A percentile compares a stretch with the other conserved stretches of the same genome.
Evolutionary conservation across 2,329 filamentous ascomycete species (phyloP).

Genomic region (Aspergillus hiratsukae): DNA sequence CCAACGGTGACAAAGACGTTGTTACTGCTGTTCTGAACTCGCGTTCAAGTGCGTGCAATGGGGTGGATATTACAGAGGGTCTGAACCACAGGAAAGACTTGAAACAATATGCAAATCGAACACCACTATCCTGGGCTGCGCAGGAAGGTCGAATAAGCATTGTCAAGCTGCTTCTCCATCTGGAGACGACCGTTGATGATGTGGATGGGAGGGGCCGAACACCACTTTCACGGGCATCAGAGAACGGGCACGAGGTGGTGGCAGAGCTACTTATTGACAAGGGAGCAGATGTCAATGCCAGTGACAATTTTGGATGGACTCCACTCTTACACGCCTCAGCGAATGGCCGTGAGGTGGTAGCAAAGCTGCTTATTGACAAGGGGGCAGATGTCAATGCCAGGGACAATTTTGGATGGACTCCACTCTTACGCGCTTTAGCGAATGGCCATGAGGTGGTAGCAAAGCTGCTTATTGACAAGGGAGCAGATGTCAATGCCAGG

Average conservation of each 20-base stretch:
- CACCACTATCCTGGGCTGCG: conserved; percentile 13
- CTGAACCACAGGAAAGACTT: conserved; percentile 7
- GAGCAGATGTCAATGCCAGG: conserved; percentile 5
- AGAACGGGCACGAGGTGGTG: no score
- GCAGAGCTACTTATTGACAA: no score
- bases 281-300: no score
- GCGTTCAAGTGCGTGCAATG: conserved; percentile 3
- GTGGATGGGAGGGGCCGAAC: no score
- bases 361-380: no score
- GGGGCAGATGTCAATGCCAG: not conserved
- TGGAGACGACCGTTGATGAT: not conserved
- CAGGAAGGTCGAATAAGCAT: not conserved
- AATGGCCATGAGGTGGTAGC: conserved; percentile 4
- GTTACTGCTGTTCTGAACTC: conserved; percentile 8
- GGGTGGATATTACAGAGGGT: conserved; percentile 7
- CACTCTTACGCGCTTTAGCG: conserved; percentile 2
- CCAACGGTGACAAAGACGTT: conserved; percentile 6
- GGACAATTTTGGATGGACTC: not conserved
- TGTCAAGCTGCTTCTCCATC: conserved; percentile 8
- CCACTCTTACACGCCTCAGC: no score
- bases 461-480: conserved; percentile 8
- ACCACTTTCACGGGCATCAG: no score
- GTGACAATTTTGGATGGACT: no score
- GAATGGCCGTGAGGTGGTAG: no score
- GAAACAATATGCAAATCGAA: conserved; percentile 2